Percentiles rank a stretch among this genome's conserved stretches.
These are phyloP conservation scores for Conidiobolus incongruus DNA, from an alignment of 371 early-diverging fungal genomes.

Conservation along the genomic window DNA sequence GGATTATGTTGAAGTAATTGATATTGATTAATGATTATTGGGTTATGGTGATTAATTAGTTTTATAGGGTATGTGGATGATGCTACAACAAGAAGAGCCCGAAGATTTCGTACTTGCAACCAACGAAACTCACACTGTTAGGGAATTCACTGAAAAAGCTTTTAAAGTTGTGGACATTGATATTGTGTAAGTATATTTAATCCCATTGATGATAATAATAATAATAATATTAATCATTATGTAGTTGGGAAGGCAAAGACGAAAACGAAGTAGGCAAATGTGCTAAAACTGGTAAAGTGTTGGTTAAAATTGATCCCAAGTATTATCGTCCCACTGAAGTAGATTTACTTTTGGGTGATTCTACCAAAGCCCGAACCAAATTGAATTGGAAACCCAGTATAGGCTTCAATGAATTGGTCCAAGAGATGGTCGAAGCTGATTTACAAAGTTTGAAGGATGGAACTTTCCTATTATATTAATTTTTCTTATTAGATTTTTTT, in stretches of 20 bases:
- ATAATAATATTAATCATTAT: neutral
- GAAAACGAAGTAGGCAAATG: slow-evolving; percentile 49
- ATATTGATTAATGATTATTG: slow-evolving; percentile 3
- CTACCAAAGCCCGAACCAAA: slow-evolving; percentile 40
- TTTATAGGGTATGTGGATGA: slow-evolving; percentile 81
- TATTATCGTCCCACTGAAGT: slow-evolving; percentile 79
- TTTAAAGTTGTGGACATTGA: slow-evolving; percentile 40
- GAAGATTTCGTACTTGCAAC: slow-evolving; percentile 71
- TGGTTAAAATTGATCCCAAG: slow-evolving; percentile 45
- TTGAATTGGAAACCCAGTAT: slow-evolving; percentile 52
- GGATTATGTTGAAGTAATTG: slow-evolving; percentile 60
- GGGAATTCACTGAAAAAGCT: slow-evolving; percentile 58
- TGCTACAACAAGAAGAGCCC: slow-evolving; percentile 57
- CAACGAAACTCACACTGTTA: slow-evolving; percentile 66
- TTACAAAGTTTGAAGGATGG: slow-evolving; percentile 17
- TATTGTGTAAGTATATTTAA: slow-evolving; percentile 13
- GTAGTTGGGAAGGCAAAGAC: slow-evolving; percentile 48
- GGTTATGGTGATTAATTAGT: slow-evolving; percentile 9
- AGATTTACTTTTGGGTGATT: slow-evolving; percentile 54
- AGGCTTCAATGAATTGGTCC: slow-evolving; percentile 20
- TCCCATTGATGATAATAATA: neutral
- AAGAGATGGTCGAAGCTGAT: slow-evolving; percentile 48
- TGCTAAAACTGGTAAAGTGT: slow-evolving; percentile 32
- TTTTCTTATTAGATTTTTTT: too few species aligned
- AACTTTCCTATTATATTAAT: too few species aligned